Conservation (phyloP, 1,284 basidiomycete species). For the Earliella scabrosa region DNA sequence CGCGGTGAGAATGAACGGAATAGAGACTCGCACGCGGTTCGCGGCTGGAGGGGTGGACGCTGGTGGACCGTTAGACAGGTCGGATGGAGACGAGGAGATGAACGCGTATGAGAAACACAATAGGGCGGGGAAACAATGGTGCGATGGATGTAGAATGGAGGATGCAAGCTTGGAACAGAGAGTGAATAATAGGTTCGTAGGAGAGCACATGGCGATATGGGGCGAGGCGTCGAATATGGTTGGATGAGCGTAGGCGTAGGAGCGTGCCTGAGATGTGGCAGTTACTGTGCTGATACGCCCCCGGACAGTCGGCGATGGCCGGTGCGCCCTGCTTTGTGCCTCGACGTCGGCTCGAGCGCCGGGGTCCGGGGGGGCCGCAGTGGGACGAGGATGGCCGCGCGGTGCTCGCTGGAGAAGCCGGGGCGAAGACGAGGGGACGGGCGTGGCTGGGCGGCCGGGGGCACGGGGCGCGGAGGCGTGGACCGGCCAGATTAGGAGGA, state of each 20-base stretch:
- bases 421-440: not conserved
- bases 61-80: no score
- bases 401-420: not conserved
- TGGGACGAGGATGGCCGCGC: no score
- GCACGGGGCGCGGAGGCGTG: not conserved
- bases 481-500: slow-evolving; percentile 15
- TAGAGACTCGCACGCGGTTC: slow-evolving; percentile 16
- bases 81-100: not conserved
- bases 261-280: slow-evolving; percentile 24
- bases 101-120: not conserved
- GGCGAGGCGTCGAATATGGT: not conserved
- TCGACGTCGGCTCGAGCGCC: not conserved
- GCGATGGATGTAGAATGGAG: not conserved
- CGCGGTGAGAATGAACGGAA: slow-evolving; percentile 11
- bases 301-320: slow-evolving; percentile 20
- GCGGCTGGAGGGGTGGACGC: slow-evolving; percentile 14
- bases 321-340: slow-evolving; percentile 12
- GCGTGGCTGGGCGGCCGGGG: not conserved
- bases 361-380: not conserved
- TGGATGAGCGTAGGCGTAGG: not conserved
- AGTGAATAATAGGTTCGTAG: not conserved
- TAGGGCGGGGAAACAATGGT: not conserved
- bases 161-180: no score
- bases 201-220: slow-evolving; percentile 10
- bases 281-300: slow-evolving; percentile 14